A percentile compares a stretch with the other conserved stretches of the same genome.
Conservation (phyloP, 345 rosid genomes). For the Toxicodendron radicans region DNA sequence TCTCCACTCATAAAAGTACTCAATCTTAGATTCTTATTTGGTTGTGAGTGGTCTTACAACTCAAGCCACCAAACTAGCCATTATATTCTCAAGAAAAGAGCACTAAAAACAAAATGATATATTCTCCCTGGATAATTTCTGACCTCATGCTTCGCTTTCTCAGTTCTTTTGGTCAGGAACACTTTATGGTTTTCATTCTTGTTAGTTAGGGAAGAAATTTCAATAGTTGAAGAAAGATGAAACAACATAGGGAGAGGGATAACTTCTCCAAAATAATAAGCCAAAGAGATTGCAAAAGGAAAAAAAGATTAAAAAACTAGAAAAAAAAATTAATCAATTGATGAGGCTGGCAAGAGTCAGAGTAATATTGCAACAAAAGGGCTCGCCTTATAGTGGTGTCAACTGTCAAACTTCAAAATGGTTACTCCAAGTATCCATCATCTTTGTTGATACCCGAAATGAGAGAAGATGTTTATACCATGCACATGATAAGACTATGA, state of each 20-base stretch:
- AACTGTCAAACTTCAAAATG: background rate
- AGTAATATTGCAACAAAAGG: background rate
- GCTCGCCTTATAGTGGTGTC: background rate
- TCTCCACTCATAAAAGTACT: conserved; percentile 23
- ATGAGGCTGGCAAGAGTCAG: background rate
- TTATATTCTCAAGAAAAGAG: conserved; percentile 10
- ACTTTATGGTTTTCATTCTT: background rate
- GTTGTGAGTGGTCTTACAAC: conserved; percentile 7
- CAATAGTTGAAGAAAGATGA: background rate
- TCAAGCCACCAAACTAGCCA: conserved; percentile 19
- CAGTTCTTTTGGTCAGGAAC: background rate
- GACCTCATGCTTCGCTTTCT: conserved; percentile 18
- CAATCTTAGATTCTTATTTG: conserved; percentile 21
- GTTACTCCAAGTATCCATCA: background rate
- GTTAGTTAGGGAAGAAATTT: conserved; percentile 1
- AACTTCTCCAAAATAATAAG: background rate
- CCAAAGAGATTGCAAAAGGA: background rate
- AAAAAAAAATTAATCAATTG: background rate
- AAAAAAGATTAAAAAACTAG: background rate
- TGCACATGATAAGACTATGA: background rate
- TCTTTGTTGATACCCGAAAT: background rate
- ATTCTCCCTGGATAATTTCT: conserved; percentile 28
- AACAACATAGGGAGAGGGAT: background rate
- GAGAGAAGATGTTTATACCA: background rate
- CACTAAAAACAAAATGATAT: background rate